These are phyloP conservation scores for Wickerhamomyces canadensis DNA, from an alignment of 805 yeast genomes.

Conservation along the genomic window DNA sequence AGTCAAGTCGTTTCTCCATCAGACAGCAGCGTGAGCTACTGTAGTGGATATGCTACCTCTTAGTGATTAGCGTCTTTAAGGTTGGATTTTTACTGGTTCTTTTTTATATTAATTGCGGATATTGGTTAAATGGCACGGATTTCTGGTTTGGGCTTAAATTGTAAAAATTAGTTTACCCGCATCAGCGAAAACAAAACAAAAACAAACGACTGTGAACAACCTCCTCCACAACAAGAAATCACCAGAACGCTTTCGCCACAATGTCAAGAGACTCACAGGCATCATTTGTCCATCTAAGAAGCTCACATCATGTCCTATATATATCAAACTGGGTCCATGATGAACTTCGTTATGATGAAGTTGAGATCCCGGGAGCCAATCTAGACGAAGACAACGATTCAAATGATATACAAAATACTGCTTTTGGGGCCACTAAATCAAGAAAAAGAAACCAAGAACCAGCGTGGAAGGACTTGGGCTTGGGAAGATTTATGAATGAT, in stretches of 20 bases:
- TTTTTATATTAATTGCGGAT: too few relatives aligned
- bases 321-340: conserved; percentile 28
- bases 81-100: too few relatives aligned
- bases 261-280: conserved; percentile 1
- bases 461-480: conserved; percentile 25
- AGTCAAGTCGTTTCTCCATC: conserved; percentile 36
- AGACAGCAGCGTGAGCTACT: conserved; percentile 91
- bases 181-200: not conserved
- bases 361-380: conserved; percentile 15
- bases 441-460: conserved; percentile 14
- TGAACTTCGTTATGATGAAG: conserved; percentile 22
- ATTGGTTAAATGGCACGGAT: too few relatives aligned
- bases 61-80: too few relatives aligned
- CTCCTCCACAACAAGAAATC: too few relatives aligned
- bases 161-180: too few relatives aligned
- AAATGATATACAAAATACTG: conserved; percentile 8
- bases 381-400: conserved; percentile 13
- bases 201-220: not conserved
- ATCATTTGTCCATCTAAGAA: conserved; percentile 16
- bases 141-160: too few relatives aligned
- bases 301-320: conserved; percentile 27
- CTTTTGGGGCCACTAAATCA: conserved; percentile 22
- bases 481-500: conserved; percentile 19
- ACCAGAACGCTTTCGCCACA: too few relatives aligned
- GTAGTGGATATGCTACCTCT: conserved; percentile 53